A percentile compares a stretch with the other conserved stretches of the same genome.
Conservation (phyloP, 352 stramenopile species). For the Pythium monospermum region DNA sequence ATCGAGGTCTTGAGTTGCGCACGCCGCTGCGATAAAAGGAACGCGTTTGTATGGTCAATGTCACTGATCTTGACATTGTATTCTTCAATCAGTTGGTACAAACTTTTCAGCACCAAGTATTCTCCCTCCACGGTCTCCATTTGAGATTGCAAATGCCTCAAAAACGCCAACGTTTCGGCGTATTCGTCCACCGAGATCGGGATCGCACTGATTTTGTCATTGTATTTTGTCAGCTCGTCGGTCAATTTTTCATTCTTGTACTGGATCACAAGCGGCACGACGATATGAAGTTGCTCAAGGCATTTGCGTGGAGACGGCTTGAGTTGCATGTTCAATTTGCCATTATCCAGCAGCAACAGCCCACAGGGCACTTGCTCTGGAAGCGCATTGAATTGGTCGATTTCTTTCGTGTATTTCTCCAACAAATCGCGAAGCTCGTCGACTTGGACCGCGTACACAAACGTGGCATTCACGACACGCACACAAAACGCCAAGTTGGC, state of each 20-base stretch:
- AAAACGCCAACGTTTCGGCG: conserved; percentile 48
- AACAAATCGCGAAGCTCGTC: conserved; percentile 62
- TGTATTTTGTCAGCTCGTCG: conserved; percentile 43
- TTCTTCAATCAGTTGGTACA: conserved; percentile 68
- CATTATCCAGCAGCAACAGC: conserved; percentile 54
- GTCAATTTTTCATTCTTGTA: conserved; percentile 56
- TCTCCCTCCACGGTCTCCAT: conserved; percentile 50
- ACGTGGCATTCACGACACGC: conserved; percentile 25
- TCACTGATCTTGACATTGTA: conserved; percentile 64
- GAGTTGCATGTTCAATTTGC: conserved; percentile 45
- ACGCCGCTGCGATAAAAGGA: conserved; percentile 69
- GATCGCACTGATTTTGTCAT: conserved; percentile 69
- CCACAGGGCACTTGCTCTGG: conserved; percentile 40
- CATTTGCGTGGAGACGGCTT: conserved; percentile 67
- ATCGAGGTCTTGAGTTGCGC: conserved; percentile 70
- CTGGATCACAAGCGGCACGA: conserved; percentile 58
- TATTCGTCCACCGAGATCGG: conserved; percentile 69
- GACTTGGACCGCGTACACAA: conserved; percentile 24
- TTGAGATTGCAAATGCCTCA: conserved; percentile 42
- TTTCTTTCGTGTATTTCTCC: conserved; percentile 60
- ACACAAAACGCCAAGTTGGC: conserved; percentile 65
- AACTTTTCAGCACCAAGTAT: conserved; percentile 43
- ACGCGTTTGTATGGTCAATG: conserved; percentile 66
- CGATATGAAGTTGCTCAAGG: conserved; percentile 43
- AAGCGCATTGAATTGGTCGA: conserved; percentile 45